Evolutionary conservation across 352 stramenopile species (phyloP).

Genomic region (Pythium brachiatum): DNA sequence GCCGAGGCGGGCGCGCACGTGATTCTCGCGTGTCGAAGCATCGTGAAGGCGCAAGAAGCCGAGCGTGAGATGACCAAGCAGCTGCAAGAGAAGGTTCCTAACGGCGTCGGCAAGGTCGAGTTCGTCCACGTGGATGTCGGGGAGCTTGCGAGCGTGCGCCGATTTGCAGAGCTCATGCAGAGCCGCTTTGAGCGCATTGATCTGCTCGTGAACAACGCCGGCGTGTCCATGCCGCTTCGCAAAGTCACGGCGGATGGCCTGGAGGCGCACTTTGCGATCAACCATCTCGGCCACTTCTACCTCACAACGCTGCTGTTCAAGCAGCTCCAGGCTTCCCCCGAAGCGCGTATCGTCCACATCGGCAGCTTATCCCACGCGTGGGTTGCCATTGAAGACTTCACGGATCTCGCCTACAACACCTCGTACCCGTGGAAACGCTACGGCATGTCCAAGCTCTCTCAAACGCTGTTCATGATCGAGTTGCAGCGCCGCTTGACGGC

Average conservation of each 20-base stretch:
- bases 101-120: slow-evolving; percentile 13
- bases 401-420: slow-evolving; percentile 23
- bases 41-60: too few species aligned
- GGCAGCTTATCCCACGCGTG: slow-evolving; percentile 34
- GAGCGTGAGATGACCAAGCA: background rate
- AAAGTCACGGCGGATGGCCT: slow-evolving; percentile 27
- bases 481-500: slow-evolving; percentile 36
- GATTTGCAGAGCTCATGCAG: slow-evolving; percentile 25
- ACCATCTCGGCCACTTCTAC: slow-evolving; percentile 52
- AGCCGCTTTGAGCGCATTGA: slow-evolving; percentile 24
- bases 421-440: slow-evolving; percentile 33
- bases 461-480: slow-evolving; percentile 51
- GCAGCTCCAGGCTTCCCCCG: slow-evolving; percentile 23
- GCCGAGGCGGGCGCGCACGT: too few species aligned
- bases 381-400: slow-evolving; percentile 24
- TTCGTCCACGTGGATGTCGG: slow-evolving; percentile 29
- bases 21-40: too few species aligned
- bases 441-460: slow-evolving; percentile 44
- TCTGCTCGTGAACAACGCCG: slow-evolving; percentile 36
- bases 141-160: slow-evolving; percentile 19
- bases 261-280: slow-evolving; percentile 44
- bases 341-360: slow-evolving; percentile 40
- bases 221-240: slow-evolving; percentile 18
- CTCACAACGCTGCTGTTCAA: slow-evolving; percentile 43
- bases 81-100: background rate